Conservation (phyloP, 2,329 filamentous ascomycete species). For the Thielaviopsis euricoi region DNA sequence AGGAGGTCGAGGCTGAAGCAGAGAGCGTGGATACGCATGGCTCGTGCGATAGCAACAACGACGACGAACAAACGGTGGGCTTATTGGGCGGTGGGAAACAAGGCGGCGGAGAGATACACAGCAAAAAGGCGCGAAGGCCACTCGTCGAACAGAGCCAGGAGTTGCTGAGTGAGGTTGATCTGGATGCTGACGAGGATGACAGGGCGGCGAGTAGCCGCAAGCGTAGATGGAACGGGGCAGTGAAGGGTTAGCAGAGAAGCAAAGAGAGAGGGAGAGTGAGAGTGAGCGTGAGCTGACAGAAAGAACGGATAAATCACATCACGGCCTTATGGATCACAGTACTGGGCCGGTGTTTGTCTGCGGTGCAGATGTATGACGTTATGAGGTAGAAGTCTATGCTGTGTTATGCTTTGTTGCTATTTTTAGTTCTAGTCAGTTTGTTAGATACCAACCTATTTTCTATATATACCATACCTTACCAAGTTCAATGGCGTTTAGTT, state of each 20-base stretch:
- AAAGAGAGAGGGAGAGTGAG: too few species aligned
- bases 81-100: background rate
- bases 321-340: background rate
- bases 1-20: slow-evolving; percentile 3
- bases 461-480: too few species aligned
- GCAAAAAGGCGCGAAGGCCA: background rate
- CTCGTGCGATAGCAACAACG: background rate
- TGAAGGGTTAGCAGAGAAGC: background rate
- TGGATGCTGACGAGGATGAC: background rate
- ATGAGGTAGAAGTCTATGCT: too few species aligned
- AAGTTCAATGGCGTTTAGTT: too few species aligned
- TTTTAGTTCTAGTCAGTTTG: too few species aligned
- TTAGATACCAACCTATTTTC: too few species aligned
- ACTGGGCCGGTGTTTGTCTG: background rate
- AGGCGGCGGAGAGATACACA: background rate
- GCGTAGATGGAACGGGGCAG: background rate
- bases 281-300: too few species aligned
- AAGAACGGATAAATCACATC: too few species aligned
- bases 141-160: background rate
- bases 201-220: background rate
- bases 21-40: too few species aligned
- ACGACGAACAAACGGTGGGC: background rate
- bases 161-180: slow-evolving; percentile 2
- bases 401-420: too few species aligned
- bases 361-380: too few species aligned